These are phyloP conservation scores for Pilatotrama ljubarskyi DNA, from an alignment of 768 basidiomycete genomes.

Conservation along the genomic window DNA sequence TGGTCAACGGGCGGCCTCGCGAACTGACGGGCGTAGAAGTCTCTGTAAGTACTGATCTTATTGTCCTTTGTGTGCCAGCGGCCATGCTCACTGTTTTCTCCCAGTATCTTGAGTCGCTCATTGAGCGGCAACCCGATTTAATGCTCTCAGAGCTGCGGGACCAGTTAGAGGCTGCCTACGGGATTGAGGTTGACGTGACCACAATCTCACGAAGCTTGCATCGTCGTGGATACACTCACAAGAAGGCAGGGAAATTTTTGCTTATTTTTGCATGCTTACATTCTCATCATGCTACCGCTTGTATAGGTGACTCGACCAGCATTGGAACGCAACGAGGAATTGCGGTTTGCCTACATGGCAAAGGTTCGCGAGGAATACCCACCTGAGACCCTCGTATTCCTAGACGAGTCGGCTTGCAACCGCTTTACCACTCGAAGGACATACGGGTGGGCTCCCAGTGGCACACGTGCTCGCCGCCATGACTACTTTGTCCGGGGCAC, in stretches of 20 bases:
- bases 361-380: constrained; percentile 16
- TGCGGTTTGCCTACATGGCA: constrained; percentile 4
- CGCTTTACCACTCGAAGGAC: constrained; percentile 24
- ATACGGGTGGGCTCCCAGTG: constrained; percentile 32
- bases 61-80: neutral
- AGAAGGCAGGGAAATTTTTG: constrained; percentile 26
- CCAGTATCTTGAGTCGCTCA: constrained; percentile 22
- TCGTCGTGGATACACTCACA: constrained; percentile 27
- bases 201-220: constrained; percentile 31
- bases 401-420: constrained; percentile 38
- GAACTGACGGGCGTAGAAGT: neutral
- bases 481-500: constrained; percentile 30
- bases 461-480: constrained; percentile 23
- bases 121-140: constrained; percentile 27
- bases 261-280: no score
- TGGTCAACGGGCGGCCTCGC: constrained; percentile 2
- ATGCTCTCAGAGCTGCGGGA: constrained; percentile 33
- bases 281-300: no score
- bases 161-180: constrained; percentile 22
- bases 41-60: neutral
- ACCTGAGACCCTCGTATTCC: constrained; percentile 32
- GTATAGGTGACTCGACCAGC: constrained; percentile 20
- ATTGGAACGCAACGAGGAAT: constrained; percentile 20
- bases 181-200: constrained; percentile 20
- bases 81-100: no score